Base-by-base conservation (phyloP, 495 filamentous ascomycete genomes). In the Aspergillus panamensis region DNA sequence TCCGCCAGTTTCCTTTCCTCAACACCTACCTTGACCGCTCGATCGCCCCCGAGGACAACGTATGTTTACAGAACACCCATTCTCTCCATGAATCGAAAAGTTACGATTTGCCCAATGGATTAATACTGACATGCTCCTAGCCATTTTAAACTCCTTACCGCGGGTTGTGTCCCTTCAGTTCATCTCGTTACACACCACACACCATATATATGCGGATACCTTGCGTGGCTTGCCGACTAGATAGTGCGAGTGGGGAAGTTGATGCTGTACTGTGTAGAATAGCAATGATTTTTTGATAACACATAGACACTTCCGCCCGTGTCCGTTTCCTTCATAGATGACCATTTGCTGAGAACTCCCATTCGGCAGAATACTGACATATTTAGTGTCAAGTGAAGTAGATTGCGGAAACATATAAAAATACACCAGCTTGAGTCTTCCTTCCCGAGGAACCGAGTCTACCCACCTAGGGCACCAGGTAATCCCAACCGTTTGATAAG, bases 21-120 rank as follows among this genome's bases (percentile, higher is more conserved):
- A 84, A 84, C 48, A 61, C 65, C 53, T 82, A 82, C 72, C 87
- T 78, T 60, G 71, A 81, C 62, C 76, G 78, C 60, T 76, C 81
- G 67, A 69, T 87, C 62, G 73, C 83, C 59, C 77, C 85, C 39
- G 83, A 85, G 74, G 85, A 88, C 74, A 87, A 87, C 69, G 76
- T 79, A 69, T 68, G 76, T 69, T 42, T 0, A 6, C 25, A 30
- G 25, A 32, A 39, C 12, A 32, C 14, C 21, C 29, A 16, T 31
- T 8, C 8, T 6, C 30, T 14, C 25, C 25, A 13, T n/a, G 29
- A 40, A 20, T 16, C 7, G 17, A 19, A 10, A 8, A n/a, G 19
- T 10, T 10, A 5, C 19, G 21, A 10, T 9, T 44, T 53, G 12
- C 1, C 14, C 45, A 17, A 32, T 21, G 6, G 25, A 35, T 16